phyloP scores from a whole-genome alignment of 2,329 filamentous ascomycete genomes.

The Alternaria consortialis region DNA sequence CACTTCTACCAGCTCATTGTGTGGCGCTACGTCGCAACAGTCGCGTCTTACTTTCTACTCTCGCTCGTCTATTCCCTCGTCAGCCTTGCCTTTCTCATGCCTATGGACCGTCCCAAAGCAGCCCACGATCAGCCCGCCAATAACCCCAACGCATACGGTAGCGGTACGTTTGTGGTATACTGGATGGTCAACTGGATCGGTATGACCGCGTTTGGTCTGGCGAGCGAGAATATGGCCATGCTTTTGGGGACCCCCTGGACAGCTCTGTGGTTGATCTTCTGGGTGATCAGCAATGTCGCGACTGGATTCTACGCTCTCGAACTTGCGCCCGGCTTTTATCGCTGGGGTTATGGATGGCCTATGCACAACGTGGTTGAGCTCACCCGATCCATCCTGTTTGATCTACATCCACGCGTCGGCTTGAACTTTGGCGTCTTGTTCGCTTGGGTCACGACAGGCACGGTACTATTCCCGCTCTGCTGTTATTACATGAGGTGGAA shows the following conservation, averaged over 20 bases:
- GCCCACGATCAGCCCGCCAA: constrained; percentile 54
- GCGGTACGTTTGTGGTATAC: constrained; percentile 68
- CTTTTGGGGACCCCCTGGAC: constrained; percentile 68
- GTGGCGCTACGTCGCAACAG: constrained; percentile 66
- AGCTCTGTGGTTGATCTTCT: constrained; percentile 71
- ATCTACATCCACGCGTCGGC: constrained; percentile 65
- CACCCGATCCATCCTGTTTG: constrained; percentile 68
- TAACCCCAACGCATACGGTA: constrained; percentile 65
- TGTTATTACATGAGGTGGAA: constrained; percentile 57
- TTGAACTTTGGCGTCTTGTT: constrained; percentile 69
- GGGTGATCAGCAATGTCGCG: constrained; percentile 71
- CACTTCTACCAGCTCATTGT: constrained; percentile 66
- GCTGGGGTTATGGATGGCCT: constrained; percentile 71
- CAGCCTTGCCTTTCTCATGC: constrained; percentile 69
- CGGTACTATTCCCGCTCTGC: constrained; percentile 61
- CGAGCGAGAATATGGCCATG: constrained; percentile 72
- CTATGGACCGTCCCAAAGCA: constrained; percentile 60
- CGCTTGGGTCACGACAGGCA: constrained; percentile 65
- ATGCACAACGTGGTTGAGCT: constrained; percentile 69
- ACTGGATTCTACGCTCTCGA: constrained; percentile 68
- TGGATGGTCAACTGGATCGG: constrained; percentile 70
- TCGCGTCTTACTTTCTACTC: constrained; percentile 67
- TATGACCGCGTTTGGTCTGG: constrained; percentile 69
- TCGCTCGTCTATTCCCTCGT: constrained; percentile 70
- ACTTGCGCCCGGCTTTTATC: constrained; percentile 65